Conservation (phyloP, 345 rosid genomes). For the Dipteronia sinensis region DNA sequence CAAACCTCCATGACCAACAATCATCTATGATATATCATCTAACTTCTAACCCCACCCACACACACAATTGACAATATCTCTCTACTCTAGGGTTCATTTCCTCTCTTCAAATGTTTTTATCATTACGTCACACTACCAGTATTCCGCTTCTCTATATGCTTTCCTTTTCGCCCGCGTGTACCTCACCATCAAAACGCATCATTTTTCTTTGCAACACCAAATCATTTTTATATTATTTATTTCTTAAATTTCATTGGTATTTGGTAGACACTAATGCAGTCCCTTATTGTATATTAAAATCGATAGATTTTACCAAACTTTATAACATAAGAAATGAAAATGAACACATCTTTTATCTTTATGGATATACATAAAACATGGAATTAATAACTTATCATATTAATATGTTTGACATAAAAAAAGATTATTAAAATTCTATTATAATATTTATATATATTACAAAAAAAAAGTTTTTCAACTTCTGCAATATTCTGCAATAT, state of each 20-base stretch:
- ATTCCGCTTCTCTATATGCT: background rate
- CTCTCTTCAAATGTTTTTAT: slow-evolving; percentile 23
- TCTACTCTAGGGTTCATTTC: slow-evolving; percentile 31
- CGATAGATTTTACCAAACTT: background rate
- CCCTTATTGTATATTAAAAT: too few relatives aligned
- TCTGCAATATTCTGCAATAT: background rate
- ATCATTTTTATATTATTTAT: background rate
- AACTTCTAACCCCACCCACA: too few relatives aligned
- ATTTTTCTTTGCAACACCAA: background rate
- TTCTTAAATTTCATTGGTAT: background rate
- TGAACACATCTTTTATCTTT: background rate
- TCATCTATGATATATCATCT: background rate
- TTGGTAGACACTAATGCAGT: too few relatives aligned
- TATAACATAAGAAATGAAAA: background rate
- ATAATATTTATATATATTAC: too few relatives aligned
- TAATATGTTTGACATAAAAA: background rate
- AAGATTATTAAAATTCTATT: background rate
- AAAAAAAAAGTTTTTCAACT: background rate
- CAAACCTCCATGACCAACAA: slow-evolving; percentile 25
- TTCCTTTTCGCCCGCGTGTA: slow-evolving; percentile 16
- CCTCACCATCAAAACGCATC: background rate
- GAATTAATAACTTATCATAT: too few relatives aligned
- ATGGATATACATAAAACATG: background rate
- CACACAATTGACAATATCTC: too few relatives aligned
- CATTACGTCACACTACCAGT: slow-evolving; percentile 13